These are phyloP conservation scores for Fusarium hostae DNA, from an alignment of 2,329 filamentous ascomycete species.

Conservation along the genomic window DNA sequence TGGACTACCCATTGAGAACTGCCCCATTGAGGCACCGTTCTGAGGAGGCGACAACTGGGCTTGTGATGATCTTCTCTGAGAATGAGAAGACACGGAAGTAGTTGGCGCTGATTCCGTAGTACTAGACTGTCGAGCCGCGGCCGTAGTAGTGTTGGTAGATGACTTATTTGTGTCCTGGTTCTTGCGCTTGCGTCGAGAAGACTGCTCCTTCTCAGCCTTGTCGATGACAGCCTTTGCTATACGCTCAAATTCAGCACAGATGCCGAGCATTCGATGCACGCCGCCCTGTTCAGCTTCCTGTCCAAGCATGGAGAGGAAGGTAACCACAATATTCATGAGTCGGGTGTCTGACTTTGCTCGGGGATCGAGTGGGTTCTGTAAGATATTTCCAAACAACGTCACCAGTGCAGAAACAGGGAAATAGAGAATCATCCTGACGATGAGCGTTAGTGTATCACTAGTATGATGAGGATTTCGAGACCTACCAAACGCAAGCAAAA, in stretches of 20 bases:
- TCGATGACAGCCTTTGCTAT: slow-evolving; percentile 93
- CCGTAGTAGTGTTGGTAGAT: slow-evolving; percentile 10
- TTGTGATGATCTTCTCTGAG: slow-evolving; percentile 27
- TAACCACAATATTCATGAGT: slow-evolving; percentile 92
- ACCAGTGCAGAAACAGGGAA: slow-evolving; percentile 96
- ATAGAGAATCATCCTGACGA: slow-evolving; percentile 83
- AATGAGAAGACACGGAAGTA: slow-evolving; percentile 5
- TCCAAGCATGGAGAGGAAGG: slow-evolving; percentile 89
- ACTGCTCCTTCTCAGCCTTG: slow-evolving; percentile 86
- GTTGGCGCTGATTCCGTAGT: slow-evolving; percentile 10
- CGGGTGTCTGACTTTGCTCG: slow-evolving; percentile 88
- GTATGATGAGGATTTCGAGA: slow-evolving; percentile 20
- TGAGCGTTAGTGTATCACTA: slow-evolving; percentile 43
- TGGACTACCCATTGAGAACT: slow-evolving; percentile 39
- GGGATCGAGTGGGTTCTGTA: slow-evolving; percentile 93
- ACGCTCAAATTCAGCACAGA: slow-evolving; percentile 96
- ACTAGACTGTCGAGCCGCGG: slow-evolving; percentile 28
- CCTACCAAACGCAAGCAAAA: slow-evolving; percentile 93
- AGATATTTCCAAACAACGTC: slow-evolving; percentile 93
- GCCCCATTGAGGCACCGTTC: slow-evolving; percentile 37
- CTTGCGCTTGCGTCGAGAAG: slow-evolving; percentile 86
- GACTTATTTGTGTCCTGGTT: slow-evolving; percentile 60
- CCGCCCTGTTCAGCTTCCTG: slow-evolving; percentile 89
- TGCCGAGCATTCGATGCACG: slow-evolving; percentile 90
- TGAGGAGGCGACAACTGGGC: slow-evolving; percentile 46